These are phyloP conservation scores for Rhizopogon vulgaris DNA, from an alignment of 768 basidiomycete species.

Conservation along the genomic window DNA sequence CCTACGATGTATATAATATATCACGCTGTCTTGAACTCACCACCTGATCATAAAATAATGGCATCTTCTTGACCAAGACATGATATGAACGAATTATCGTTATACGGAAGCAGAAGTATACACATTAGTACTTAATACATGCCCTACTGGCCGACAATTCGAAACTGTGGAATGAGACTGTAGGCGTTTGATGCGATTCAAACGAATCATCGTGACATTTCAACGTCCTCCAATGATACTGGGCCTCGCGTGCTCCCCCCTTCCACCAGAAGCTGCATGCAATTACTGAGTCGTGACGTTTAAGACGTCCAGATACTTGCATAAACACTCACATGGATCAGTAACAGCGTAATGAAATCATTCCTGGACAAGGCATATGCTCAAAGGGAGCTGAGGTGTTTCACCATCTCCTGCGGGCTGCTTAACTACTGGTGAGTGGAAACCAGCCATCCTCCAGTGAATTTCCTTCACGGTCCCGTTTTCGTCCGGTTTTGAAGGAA, in stretches of 20 bases:
- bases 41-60: too few species aligned
- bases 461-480: constrained; percentile 14
- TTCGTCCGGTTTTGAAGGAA: constrained; percentile 11
- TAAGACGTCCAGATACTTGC: not conserved
- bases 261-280: constrained; percentile 19
- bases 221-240: too few species aligned
- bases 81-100: too few species aligned
- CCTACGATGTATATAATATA: constrained; percentile 9
- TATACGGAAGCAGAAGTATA: too few species aligned
- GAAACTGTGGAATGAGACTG: too few species aligned
- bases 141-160: too few species aligned
- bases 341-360: not conserved
- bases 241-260: constrained; percentile 6
- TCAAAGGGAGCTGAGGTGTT: constrained; percentile 17
- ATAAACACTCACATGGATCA: constrained; percentile 26
- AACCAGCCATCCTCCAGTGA: constrained; percentile 18
- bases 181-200: too few species aligned
- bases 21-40: constrained; percentile 15
- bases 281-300: not conserved
- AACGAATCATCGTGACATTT: too few species aligned
- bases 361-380: not conserved
- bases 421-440: constrained; percentile 20
- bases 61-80: too few species aligned
- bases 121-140: too few species aligned
- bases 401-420: constrained; percentile 18